A percentile compares a stretch with the other conserved stretches of the same genome.
These are phyloP conservation scores for Gloeopeniophorella convolvens DNA, from an alignment of 768 basidiomycete genomes.

Conservation along the genomic window DNA sequence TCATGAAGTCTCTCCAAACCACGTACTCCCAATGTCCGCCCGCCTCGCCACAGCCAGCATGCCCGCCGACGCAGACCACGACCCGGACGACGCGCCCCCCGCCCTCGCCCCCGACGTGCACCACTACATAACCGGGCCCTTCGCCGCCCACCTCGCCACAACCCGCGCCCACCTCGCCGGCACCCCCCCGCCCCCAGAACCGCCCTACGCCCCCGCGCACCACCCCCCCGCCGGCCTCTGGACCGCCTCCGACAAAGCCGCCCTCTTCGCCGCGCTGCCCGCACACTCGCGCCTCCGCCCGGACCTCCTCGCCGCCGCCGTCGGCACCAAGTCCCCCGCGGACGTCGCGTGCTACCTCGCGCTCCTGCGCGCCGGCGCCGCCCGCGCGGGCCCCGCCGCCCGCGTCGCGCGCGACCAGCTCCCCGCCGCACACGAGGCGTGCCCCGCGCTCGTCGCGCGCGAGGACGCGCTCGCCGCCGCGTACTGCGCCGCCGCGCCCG, in stretches of 20 bases:
- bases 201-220: slow-evolving; percentile 23
- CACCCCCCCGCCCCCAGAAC: background rate
- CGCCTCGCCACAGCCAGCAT: too few species aligned
- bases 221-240: slow-evolving; percentile 38
- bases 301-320: slow-evolving; percentile 63
- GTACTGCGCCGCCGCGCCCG: slow-evolving; percentile 3
- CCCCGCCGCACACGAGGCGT: slow-evolving; percentile 15
- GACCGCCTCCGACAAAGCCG: slow-evolving; percentile 61
- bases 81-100: background rate
- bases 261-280: slow-evolving; percentile 64
- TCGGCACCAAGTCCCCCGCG: slow-evolving; percentile 57
- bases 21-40: too few species aligned
- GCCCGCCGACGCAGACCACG: background rate
- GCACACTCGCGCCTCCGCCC: slow-evolving; percentile 66
- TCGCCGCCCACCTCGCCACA: slow-evolving; percentile 7
- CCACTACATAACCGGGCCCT: background rate
- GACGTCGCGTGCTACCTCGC: slow-evolving; percentile 69
- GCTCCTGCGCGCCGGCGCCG: slow-evolving; percentile 29
- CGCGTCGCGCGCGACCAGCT: slow-evolving; percentile 8
- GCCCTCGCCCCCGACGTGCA: background rate
- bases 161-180: slow-evolving; percentile 13
- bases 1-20: too few species aligned
- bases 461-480: slow-evolving; percentile 7
- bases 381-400: background rate
- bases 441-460: slow-evolving; percentile 1